phyloP scores from a whole-genome alignment of 768 basidiomycete genomes.

The Rhizopogon vesiculosus region DNA sequence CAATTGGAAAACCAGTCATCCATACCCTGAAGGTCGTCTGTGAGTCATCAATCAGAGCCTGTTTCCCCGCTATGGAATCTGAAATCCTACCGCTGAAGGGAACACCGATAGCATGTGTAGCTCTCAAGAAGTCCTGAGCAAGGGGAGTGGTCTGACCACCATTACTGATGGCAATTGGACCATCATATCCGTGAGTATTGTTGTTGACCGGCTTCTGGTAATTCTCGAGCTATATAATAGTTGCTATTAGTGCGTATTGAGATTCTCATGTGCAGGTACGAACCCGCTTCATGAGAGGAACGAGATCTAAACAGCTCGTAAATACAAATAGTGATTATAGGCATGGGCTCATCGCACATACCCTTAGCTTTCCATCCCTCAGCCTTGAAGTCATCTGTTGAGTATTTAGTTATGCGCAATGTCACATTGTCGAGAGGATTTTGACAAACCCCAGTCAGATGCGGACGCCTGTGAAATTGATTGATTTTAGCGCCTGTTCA shows the following conservation, averaged over 20 bases:
- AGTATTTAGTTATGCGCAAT: neutral
- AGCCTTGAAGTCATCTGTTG: slow-evolving; percentile 65
- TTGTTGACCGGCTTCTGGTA: slow-evolving; percentile 72
- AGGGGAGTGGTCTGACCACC: slow-evolving; percentile 60
- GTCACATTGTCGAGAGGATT: neutral
- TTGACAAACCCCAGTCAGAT: slow-evolving; percentile 58
- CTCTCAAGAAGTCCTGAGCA: slow-evolving; percentile 67
- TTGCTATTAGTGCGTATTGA: neutral
- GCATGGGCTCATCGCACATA: slow-evolving; percentile 16
- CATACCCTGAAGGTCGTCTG: slow-evolving; percentile 61
- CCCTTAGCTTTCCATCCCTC: slow-evolving; percentile 65
- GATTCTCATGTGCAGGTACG: slow-evolving; percentile 5
- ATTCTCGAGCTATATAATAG: slow-evolving; percentile 53
- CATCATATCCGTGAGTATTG: slow-evolving; percentile 64
- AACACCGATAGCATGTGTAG: slow-evolving; percentile 53
- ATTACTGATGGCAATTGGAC: slow-evolving; percentile 71
- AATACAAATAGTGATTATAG: neutral
- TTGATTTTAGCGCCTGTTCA: neutral
- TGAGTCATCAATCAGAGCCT: neutral
- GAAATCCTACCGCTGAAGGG: slow-evolving; percentile 55
- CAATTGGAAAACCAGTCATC: neutral
- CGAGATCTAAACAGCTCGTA: slow-evolving; percentile 40
- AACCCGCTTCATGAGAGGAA: slow-evolving; percentile 70
- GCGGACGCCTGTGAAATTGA: slow-evolving; percentile 47
- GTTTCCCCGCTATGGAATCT: neutral